These are phyloP conservation scores for Wickerhamiella pararugosa DNA, from an alignment of 1,139 yeast genomes.

Conservation along the genomic window DNA sequence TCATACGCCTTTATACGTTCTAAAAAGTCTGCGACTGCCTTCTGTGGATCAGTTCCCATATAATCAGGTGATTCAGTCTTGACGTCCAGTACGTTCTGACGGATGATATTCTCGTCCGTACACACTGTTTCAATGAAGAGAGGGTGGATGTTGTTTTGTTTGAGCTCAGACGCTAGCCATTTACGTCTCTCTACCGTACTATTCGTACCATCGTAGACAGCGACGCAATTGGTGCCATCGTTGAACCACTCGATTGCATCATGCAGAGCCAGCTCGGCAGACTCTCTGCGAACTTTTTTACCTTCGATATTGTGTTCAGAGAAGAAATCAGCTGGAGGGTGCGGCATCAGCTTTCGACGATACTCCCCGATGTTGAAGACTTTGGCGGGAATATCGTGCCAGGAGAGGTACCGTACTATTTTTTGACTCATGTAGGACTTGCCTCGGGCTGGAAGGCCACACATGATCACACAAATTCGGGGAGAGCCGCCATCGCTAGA, in stretches of 20 bases:
- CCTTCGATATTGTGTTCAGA: slow-evolving; percentile 54
- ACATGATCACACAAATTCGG: slow-evolving; percentile 28
- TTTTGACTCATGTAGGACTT: slow-evolving; percentile 70
- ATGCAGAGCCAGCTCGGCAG: slow-evolving; percentile 55
- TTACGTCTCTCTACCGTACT: slow-evolving; percentile 58
- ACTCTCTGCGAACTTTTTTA: slow-evolving; percentile 44
- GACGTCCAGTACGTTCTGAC: slow-evolving; percentile 71
- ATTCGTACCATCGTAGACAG: slow-evolving; percentile 81
- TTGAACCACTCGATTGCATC: slow-evolving; percentile 85
- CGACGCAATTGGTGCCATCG: slow-evolving; percentile 73
- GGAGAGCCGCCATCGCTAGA: slow-evolving; percentile 14
- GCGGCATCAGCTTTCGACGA: slow-evolving; percentile 46
- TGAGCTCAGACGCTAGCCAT: slow-evolving; percentile 47
- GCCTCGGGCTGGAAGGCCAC: slow-evolving; percentile 29
- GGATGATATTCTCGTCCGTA: slow-evolving; percentile 62
- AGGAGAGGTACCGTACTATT: slow-evolving; percentile 72
- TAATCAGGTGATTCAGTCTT: slow-evolving; percentile 84
- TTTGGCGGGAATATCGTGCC: slow-evolving; percentile 80
- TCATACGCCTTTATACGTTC: slow-evolving; percentile 63
- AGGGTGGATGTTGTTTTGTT: slow-evolving; percentile 61
- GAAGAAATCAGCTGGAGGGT: slow-evolving; percentile 64
- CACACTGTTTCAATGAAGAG: slow-evolving; percentile 89
- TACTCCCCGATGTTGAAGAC: slow-evolving; percentile 84
- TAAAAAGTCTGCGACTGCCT: slow-evolving; percentile 57
- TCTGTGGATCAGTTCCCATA: slow-evolving; percentile 51